Conservation (phyloP, 129 eudicot species). For the Arctium minus region DNA sequence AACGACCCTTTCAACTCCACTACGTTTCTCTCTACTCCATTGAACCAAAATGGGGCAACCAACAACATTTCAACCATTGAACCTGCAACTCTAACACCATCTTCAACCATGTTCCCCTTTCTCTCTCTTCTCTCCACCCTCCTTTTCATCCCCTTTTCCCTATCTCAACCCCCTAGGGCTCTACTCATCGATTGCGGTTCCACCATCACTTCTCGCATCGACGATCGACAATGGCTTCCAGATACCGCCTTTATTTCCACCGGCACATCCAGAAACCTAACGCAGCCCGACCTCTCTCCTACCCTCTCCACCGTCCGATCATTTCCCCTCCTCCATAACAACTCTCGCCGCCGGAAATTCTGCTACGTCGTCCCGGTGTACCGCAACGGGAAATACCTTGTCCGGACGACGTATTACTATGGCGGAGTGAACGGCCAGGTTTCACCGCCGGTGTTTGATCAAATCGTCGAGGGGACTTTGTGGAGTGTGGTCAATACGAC, state of each 20-base stretch:
- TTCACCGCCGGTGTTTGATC: constrained; percentile 86
- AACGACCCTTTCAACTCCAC: constrained; percentile 57
- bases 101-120: constrained; percentile 27
- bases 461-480: constrained; percentile 76
- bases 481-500: constrained; percentile 92
- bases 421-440: constrained; percentile 61
- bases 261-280: constrained; percentile 42
- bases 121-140: constrained; percentile 35
- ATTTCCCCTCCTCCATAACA: constrained; percentile 46
- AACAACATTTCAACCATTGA: background rate
- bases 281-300: background rate
- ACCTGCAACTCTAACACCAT: background rate
- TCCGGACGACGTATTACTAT: constrained; percentile 77
- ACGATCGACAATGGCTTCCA: constrained; percentile 53
- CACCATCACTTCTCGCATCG: constrained; percentile 13
- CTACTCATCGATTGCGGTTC: constrained; percentile 71
- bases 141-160: constrained; percentile 35
- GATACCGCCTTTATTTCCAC: constrained; percentile 48
- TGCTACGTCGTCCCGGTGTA: constrained; percentile 73
- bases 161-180: constrained; percentile 48
- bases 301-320: constrained; percentile 68
- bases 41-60: background rate
- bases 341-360: constrained; percentile 45
- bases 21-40: constrained; percentile 26
- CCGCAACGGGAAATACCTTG: constrained; percentile 45